phyloP scores from a whole-genome alignment of 1,139 yeast species.

The Pichia sp. region DNA sequence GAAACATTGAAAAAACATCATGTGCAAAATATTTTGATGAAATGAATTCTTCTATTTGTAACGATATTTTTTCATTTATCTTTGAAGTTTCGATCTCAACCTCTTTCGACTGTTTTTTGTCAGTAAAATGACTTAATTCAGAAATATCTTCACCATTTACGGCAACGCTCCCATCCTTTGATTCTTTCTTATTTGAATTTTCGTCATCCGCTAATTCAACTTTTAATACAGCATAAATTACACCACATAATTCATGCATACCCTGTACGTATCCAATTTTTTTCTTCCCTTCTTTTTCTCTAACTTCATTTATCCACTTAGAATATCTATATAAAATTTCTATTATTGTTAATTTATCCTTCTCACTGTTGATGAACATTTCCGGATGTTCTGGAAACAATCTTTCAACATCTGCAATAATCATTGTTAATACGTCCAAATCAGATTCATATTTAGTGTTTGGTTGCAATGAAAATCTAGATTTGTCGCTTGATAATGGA shows the following conservation, averaged over 20 bases:
- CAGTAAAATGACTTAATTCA: neutral
- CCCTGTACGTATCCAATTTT: constrained; percentile 57
- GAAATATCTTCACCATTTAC: constrained; percentile 3
- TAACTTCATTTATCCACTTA: constrained; percentile 32
- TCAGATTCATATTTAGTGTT: constrained; percentile 24
- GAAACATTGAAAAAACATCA: constrained; percentile 44
- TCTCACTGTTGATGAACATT: constrained; percentile 35
- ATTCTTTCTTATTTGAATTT: constrained; percentile 15
- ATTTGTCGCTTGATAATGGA: constrained; percentile 1
- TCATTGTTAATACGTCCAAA: constrained; percentile 36
- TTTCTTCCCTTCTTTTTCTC: constrained; percentile 29
- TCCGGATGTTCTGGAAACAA: constrained; percentile 52
- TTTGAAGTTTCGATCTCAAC: constrained; percentile 8
- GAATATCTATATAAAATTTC: constrained; percentile 51
- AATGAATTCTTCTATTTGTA: constrained; percentile 31
- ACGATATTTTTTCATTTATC: constrained; percentile 19
- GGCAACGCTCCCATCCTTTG: constrained; percentile 14
- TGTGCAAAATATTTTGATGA: constrained; percentile 37
- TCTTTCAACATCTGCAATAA: constrained; percentile 59
- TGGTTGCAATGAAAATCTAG: neutral
- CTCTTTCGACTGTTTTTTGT: constrained; percentile 8
- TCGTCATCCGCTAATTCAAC: constrained; percentile 15
- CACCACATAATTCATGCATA: constrained; percentile 60
- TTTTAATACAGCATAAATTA: constrained; percentile 38
- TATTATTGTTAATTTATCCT: constrained; percentile 39